A percentile compares a stretch with the other conserved stretches of the same genome.
Evolutionary conservation across 2,329 filamentous ascomycete genomes (phyloP).

Genomic region (Botrytis hyacinthi): DNA sequence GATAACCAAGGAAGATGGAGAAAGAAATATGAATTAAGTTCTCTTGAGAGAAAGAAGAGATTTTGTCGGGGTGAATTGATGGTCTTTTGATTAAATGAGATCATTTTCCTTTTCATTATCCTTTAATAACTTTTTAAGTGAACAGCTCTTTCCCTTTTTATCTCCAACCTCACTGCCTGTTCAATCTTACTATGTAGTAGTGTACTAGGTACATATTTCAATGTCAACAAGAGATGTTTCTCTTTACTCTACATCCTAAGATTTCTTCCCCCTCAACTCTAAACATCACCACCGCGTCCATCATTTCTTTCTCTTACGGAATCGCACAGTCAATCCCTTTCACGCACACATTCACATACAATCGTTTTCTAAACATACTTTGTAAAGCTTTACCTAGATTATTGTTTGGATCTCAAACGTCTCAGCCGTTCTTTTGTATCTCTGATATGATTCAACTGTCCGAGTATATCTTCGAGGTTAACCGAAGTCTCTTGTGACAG

Average conservation of each 20-base stretch:
- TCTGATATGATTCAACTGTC: not conserved
- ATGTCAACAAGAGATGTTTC: not conserved
- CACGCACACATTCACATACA: slow-evolving; percentile 10
- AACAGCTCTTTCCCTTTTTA: slow-evolving; percentile 9
- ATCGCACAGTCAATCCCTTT: not conserved
- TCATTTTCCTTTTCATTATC: not conserved
- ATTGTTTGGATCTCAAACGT: not conserved
- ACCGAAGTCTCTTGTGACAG: not conserved
- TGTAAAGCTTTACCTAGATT: not conserved
- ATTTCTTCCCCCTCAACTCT: not conserved
- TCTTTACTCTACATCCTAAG: not conserved
- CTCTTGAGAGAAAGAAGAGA: not conserved
- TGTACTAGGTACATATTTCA: slow-evolving; percentile 1
- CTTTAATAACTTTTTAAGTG: not conserved
- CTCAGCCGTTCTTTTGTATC: not conserved
- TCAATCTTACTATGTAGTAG: slow-evolving; percentile 2
- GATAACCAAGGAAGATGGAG: not conserved
- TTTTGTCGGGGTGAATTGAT: not conserved
- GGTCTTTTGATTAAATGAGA: not conserved
- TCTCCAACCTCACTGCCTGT: slow-evolving; percentile 8
- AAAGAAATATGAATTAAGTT: not conserved
- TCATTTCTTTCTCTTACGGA: slow-evolving; percentile 16
- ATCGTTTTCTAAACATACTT: slow-evolving; percentile 18
- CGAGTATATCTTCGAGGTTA: not conserved
- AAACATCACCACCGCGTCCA: slow-evolving; percentile 15